A percentile compares a stretch with the other conserved stretches of the same genome.
Conservation (phyloP, 2,329 filamentous ascomycete genomes). For the Elsinoe perseae region DNA sequence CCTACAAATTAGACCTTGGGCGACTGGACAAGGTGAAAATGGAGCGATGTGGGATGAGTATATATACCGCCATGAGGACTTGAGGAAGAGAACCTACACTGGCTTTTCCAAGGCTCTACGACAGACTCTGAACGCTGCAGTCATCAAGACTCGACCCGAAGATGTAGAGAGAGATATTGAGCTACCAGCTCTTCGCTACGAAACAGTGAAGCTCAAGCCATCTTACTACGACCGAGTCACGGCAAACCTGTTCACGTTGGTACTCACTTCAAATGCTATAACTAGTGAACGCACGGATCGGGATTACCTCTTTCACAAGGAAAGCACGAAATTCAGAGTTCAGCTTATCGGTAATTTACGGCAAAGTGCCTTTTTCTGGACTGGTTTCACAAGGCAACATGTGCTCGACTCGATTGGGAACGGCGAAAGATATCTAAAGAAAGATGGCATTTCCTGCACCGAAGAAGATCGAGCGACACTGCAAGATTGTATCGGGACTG, state of each 20-base stretch:
- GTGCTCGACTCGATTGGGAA: constrained; percentile 58
- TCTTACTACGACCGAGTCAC: constrained; percentile 78
- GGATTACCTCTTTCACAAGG: constrained; percentile 83
- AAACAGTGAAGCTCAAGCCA: constrained; percentile 65
- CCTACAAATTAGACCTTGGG: constrained; percentile 71
- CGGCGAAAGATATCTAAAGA: constrained; percentile 58
- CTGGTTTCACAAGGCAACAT: constrained; percentile 60
- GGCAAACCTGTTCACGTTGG: constrained; percentile 75
- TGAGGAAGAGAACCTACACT: constrained; percentile 47
- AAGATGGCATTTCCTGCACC: constrained; percentile 53
- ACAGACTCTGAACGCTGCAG: constrained; percentile 65
- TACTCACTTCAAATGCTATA: constrained; percentile 77
- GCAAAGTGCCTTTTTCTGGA: constrained; percentile 80
- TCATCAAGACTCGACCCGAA: constrained; percentile 68
- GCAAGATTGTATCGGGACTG: constrained; percentile 56
- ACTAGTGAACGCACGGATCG: constrained; percentile 75
- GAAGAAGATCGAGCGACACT: constrained; percentile 55
- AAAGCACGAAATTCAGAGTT: constrained; percentile 59
- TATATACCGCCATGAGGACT: constrained; percentile 46
- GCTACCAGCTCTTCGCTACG: constrained; percentile 66
- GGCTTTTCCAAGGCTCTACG: constrained; percentile 52
- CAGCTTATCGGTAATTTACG: constrained; percentile 69
- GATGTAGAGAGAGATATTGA: constrained; percentile 58
- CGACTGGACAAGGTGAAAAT: constrained; percentile 48
- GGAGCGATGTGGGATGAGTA: constrained; percentile 66